Conservation (phyloP, 2,329 filamentous ascomycete species). For the Anisogramma anomala region DNA sequence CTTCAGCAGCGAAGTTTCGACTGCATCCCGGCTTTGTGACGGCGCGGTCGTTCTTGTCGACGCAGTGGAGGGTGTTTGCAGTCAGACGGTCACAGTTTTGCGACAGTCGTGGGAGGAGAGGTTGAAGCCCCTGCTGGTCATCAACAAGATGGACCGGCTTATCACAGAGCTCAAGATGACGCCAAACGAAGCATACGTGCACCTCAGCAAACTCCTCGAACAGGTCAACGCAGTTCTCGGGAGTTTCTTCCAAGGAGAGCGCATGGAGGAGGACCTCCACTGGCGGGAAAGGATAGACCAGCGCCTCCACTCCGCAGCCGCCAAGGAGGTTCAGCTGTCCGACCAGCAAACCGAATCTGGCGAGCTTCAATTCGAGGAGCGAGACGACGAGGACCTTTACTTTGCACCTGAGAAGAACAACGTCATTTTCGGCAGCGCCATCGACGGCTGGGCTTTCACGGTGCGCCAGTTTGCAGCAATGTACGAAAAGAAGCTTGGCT, state of each 20-base stretch:
- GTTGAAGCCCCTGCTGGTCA: constrained; percentile 83
- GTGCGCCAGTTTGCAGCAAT: constrained; percentile 84
- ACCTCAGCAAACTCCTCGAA: constrained; percentile 79
- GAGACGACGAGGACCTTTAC: constrained; percentile 92
- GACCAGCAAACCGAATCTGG: constrained; percentile 43
- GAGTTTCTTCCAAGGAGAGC: constrained; percentile 93
- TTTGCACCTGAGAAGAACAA: constrained; percentile 98
- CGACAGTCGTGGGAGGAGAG: constrained; percentile 94
- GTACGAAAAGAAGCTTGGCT: constrained; percentile 94
- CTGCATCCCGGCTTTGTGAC: constrained; percentile 85
- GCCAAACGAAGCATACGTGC: constrained; percentile 75
- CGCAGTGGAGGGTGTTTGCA: constrained; percentile 95
- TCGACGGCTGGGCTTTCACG: constrained; percentile 99
- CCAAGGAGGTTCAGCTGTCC: constrained; percentile 41
- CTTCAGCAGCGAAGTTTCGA: constrained; percentile 96
- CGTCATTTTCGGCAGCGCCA: constrained; percentile 94
- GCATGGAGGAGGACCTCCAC: constrained; percentile 95
- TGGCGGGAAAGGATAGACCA: constrained; percentile 93
- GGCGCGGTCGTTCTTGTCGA: constrained; percentile 91
- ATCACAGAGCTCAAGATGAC: constrained; percentile 93
- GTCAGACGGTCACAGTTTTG: constrained; percentile 93
- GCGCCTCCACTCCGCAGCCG: constrained; percentile 58
- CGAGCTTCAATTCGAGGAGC: constrained; percentile 68
- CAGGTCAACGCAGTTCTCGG: constrained; percentile 96
- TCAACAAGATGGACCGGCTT: constrained; percentile 96